Evolutionary conservation across 768 basidiomycete genomes (phyloP).

Genomic region (Amanita rubescens): DNA sequence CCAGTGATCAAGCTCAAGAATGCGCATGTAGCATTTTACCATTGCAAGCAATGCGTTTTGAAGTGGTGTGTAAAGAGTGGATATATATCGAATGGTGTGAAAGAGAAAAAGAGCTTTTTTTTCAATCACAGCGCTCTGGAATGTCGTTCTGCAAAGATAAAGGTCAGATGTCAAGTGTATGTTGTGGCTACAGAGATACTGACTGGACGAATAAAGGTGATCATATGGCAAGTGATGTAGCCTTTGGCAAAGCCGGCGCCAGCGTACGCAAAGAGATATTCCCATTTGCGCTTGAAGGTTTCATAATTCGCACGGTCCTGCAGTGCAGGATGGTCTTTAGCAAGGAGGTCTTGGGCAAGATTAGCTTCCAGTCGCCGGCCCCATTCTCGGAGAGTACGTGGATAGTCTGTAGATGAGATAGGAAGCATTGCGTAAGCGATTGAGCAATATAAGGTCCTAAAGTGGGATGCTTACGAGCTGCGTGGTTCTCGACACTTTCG

Average conservation of each 20-base stretch:
- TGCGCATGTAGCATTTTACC: constrained; percentile 13
- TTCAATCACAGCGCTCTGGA: constrained; percentile 42
- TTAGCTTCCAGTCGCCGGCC: constrained; percentile 66
- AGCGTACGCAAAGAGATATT: constrained; percentile 78
- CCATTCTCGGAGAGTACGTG: constrained; percentile 92
- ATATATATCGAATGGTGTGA: background rate
- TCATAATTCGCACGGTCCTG: constrained; percentile 50
- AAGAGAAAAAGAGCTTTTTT: too few species aligned
- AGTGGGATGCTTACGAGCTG: constrained; percentile 47
- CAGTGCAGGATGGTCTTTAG: constrained; percentile 54
- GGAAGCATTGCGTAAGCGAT: constrained; percentile 1
- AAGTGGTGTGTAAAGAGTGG: background rate
- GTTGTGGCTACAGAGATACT: constrained; percentile 15
- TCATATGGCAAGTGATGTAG: constrained; percentile 79
- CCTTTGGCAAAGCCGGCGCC: constrained; percentile 75
- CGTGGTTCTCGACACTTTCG: constrained; percentile 80
- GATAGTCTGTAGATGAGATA: constrained; percentile 49
- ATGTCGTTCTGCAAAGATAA: constrained; percentile 36
- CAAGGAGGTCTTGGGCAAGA: constrained; percentile 48
- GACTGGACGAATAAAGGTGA: constrained; percentile 63
- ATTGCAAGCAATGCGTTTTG: background rate
- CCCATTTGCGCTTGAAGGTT: constrained; percentile 76
- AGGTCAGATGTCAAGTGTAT: constrained; percentile 5
- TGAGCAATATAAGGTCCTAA: background rate
- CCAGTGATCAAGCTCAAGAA: constrained; percentile 4